Conservation (phyloP, 768 basidiomycete species). For the Zangia roseola region DNA sequence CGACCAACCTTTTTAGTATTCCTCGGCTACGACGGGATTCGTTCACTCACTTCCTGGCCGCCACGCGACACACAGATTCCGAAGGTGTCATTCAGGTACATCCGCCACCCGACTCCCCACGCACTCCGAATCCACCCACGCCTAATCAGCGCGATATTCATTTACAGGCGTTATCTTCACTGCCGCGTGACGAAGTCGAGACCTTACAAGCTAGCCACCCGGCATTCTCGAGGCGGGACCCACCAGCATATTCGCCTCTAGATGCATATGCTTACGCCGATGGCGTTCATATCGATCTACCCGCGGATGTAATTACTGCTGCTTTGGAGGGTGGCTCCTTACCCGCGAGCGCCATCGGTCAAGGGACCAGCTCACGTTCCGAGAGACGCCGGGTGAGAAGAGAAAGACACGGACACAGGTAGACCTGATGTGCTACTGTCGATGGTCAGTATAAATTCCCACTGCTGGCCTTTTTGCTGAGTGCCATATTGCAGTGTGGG, state of each 20-base stretch:
- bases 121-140: slow-evolving; percentile 80
- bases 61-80: slow-evolving; percentile 60
- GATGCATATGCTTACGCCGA: slow-evolving; percentile 82
- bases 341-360: slow-evolving; percentile 58
- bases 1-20: slow-evolving; percentile 77
- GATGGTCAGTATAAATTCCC: slow-evolving; percentile 14
- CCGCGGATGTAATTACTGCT: slow-evolving; percentile 88
- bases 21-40: slow-evolving; percentile 64
- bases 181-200: slow-evolving; percentile 15
- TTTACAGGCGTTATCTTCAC: slow-evolving; percentile 53
- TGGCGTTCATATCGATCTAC: slow-evolving; percentile 90
- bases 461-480: slow-evolving; percentile 2
- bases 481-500: slow-evolving; percentile 11
- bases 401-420: slow-evolving; percentile 33
- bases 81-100: slow-evolving; percentile 70
- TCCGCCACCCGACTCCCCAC: slow-evolving; percentile 77
- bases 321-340: slow-evolving; percentile 75
- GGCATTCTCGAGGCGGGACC: slow-evolving; percentile 56
- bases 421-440: neutral
- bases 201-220: slow-evolving; percentile 30
- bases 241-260: slow-evolving; percentile 87
- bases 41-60: slow-evolving; percentile 64
- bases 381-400: slow-evolving; percentile 62
- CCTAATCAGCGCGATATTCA: slow-evolving; percentile 81
- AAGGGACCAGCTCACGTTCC: slow-evolving; percentile 43